phyloP scores from a whole-genome alignment of 148 eudicot genomes.

The Heliosperma pusillum region DNA sequence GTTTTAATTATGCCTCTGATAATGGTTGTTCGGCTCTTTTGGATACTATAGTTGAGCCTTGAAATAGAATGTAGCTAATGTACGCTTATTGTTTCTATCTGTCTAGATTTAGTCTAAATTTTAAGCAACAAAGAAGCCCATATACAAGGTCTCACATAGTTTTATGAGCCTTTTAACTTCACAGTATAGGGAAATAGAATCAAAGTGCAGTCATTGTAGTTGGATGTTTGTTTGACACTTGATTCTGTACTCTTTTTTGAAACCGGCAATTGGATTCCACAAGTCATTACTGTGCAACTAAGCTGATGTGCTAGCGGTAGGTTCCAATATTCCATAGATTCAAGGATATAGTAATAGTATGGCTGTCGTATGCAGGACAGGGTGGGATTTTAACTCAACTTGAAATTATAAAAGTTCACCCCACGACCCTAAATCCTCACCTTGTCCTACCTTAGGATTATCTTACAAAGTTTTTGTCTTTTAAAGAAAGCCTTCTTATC shows the following conservation, averaged over 20 bases:
- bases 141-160: not conserved
- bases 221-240: not conserved
- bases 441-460: not conserved
- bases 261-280: not conserved
- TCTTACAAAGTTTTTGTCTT: not conserved
- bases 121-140: not conserved
- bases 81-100: not conserved
- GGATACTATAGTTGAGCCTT: not conserved
- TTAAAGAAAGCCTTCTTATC: not conserved
- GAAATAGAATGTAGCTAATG: not conserved
- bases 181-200: not conserved
- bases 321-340: not conserved
- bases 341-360: not conserved
- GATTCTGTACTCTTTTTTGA: not conserved
- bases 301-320: not conserved
- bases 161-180: not conserved
- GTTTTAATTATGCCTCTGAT: not conserved
- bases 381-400: not conserved
- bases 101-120: not conserved
- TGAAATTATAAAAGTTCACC: not conserved
- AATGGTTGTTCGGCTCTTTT: not conserved
- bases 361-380: not conserved
- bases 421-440: not conserved
- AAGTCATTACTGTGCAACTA: not conserved
- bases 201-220: not conserved